phyloP scores from a whole-genome alignment of 2,329 filamentous ascomycete species.

The Aspergillus sp. region DNA sequence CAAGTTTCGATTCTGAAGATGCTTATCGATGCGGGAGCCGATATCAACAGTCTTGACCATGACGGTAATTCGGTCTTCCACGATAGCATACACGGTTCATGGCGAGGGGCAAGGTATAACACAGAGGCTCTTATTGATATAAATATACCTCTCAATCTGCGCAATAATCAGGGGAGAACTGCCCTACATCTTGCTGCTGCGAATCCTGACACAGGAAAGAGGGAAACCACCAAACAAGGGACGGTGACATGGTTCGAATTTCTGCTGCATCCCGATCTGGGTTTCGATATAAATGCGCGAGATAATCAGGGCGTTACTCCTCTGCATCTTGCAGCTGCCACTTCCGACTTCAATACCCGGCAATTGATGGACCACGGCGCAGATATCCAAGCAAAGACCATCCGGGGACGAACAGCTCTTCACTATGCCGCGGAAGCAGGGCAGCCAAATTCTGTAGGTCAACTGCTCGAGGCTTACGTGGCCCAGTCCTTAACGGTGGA shows the following conservation, averaged over 20 bases:
- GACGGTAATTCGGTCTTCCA: background rate
- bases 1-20: background rate
- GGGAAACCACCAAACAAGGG: background rate
- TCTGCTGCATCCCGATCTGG: background rate
- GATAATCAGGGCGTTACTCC: constrained; percentile 6
- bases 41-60: background rate
- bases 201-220: background rate
- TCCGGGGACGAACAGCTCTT: constrained; percentile 1
- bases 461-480: constrained; percentile 5
- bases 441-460: constrained; percentile 9
- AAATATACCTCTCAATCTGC: background rate
- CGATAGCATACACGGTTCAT: background rate
- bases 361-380: constrained; percentile 8
- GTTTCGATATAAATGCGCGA: background rate
- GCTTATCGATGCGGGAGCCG: background rate
- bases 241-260: background rate
- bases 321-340: constrained; percentile 9
- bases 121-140: background rate
- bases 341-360: constrained; percentile 1
- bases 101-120: background rate
- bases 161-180: background rate
- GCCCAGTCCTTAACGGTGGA: constrained; percentile 1
- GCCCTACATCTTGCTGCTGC: background rate
- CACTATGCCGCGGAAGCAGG: constrained; percentile 11
- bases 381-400: constrained; percentile 1